A percentile compares a stretch with the other conserved stretches of the same genome.
These are phyloP conservation scores for Euclidium syriacum DNA, from an alignment of 345 rosid genomes.

Conservation along the genomic window DNA sequence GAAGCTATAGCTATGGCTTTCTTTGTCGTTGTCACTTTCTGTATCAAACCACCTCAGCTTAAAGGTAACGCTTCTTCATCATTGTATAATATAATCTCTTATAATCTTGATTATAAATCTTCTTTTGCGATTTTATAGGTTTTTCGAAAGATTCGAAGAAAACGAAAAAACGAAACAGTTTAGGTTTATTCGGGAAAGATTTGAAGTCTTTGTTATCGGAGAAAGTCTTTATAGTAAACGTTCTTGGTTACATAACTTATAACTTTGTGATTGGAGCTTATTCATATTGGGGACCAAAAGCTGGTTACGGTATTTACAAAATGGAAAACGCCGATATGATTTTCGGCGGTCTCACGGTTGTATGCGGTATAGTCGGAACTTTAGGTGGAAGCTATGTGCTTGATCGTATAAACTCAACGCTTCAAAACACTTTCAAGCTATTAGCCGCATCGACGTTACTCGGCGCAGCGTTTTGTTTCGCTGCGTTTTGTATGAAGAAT, in stretches of 20 bases:
- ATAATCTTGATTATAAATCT: neutral
- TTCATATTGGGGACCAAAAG: constrained; percentile 99
- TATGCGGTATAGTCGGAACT: constrained; percentile 87
- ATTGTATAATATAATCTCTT: neutral
- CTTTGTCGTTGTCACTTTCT: constrained; percentile 66
- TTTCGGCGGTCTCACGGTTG: constrained; percentile 88
- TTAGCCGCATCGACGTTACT: constrained; percentile 66
- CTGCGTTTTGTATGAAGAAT: constrained; percentile 73
- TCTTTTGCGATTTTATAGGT: constrained; percentile 42
- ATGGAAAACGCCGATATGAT: constrained; percentile 83
- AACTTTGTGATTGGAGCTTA: constrained; percentile 95
- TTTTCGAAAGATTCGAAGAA: constrained; percentile 58
- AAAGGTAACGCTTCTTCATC: constrained; percentile 47
- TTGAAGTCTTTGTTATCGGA: constrained; percentile 67
- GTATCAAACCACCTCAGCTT: constrained; percentile 77
- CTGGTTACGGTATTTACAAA: constrained; percentile 84
- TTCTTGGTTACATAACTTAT: constrained; percentile 83
- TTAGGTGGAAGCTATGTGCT: constrained; percentile 73
- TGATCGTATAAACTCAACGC: constrained; percentile 64
- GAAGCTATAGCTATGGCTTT: constrained; percentile 85
- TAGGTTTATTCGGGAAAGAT: constrained; percentile 60
- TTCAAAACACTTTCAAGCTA: constrained; percentile 90
- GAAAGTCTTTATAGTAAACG: constrained; percentile 72
- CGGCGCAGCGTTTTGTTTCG: constrained; percentile 77
- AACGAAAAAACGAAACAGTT: no score